Base-by-base conservation (phyloP, 73 alveolate genomes). In the Breviolum minutum region DNA sequence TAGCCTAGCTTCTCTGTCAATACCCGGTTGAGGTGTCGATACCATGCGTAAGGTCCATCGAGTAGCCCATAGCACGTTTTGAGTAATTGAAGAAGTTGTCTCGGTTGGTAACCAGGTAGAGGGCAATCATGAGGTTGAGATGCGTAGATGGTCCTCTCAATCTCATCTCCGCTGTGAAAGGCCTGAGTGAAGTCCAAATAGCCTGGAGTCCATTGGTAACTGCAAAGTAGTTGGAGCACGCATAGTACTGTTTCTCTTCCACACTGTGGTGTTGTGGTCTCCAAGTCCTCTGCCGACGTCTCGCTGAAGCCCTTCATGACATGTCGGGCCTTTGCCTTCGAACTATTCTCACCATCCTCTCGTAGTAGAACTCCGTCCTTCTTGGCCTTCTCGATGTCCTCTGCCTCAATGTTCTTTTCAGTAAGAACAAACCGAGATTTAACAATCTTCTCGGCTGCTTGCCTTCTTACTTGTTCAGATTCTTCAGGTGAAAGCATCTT, bases 151-250 rank as follows among this genome's bases (percentile, higher is more conserved):
- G 30, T 64, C 0, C 89, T 24, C 0, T 29, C 29, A 0, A 80
- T 80, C 0, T 9, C 20, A 16, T 80, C 89, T 0, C 89, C 89
- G 12, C 68, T 40, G 66, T 80, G 89, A 0, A 80, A 80, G 0
- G 89, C 89, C n/a, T 80, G 89, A 0, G 89, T 80, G 13, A 80
- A 80, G 66, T 80, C 89, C 19, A 80, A 27, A 30, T 40, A 80
- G 0, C 89, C 89, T 3, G 48, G 66, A 0, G 7, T 26, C 68
- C 66, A 80, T 0, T 16, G 19, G 30, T 80, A 40, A 66, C 89
- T 32, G 20, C 27, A 61, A 0, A 80, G 16, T 3, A 80, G 17
- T 30, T 80, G 89, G 5, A 64, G 19, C 1, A 14, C 22, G 0
- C 29, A 22, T 40, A 40, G 54, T 0, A 40, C 54, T 40, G 54